Percentiles rank a stretch among this genome's conserved stretches.
These are phyloP conservation scores for Lasiodiplodia sp. DNA, from an alignment of 2,329 filamentous ascomycete genomes.

Conservation along the genomic window DNA sequence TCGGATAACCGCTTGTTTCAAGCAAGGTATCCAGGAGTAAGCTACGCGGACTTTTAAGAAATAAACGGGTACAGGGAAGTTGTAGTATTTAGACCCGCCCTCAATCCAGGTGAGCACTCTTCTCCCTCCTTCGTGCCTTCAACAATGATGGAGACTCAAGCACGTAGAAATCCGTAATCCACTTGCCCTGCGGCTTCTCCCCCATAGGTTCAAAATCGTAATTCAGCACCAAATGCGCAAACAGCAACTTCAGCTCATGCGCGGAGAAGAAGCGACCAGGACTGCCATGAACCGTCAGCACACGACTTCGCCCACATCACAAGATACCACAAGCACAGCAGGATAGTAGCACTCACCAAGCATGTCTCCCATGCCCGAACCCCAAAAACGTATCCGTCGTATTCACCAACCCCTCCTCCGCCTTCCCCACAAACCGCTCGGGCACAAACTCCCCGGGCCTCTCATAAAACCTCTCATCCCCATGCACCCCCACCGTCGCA, in stretches of 20 bases:
- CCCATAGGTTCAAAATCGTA: constrained; percentile 45
- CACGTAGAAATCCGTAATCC: constrained; percentile 26
- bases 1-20: too few relatives aligned
- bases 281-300: constrained; percentile 34
- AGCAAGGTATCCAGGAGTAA: too few relatives aligned
- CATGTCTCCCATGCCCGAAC: constrained; percentile 66
- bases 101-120: neutral
- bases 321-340: too few relatives aligned
- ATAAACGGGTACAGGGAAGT: too few relatives aligned
- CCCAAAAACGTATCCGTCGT: constrained; percentile 60
- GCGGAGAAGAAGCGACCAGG: constrained; percentile 49
- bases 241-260: constrained; percentile 48
- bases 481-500: constrained; percentile 33
- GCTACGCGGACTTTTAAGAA: too few relatives aligned
- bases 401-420: constrained; percentile 61
- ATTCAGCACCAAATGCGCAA: constrained; percentile 47
- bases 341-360: constrained; percentile 32
- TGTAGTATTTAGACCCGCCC: too few relatives aligned
- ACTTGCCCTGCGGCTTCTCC: constrained; percentile 38
- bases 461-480: constrained; percentile 35
- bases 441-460: constrained; percentile 32
- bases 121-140: neutral
- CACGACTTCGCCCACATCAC: too few relatives aligned
- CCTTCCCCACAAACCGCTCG: constrained; percentile 43
- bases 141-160: neutral